These are phyloP conservation scores for Allomyces arbusculus DNA, from an alignment of 192 early-diverging fungal genomes.

Conservation along the genomic window DNA sequence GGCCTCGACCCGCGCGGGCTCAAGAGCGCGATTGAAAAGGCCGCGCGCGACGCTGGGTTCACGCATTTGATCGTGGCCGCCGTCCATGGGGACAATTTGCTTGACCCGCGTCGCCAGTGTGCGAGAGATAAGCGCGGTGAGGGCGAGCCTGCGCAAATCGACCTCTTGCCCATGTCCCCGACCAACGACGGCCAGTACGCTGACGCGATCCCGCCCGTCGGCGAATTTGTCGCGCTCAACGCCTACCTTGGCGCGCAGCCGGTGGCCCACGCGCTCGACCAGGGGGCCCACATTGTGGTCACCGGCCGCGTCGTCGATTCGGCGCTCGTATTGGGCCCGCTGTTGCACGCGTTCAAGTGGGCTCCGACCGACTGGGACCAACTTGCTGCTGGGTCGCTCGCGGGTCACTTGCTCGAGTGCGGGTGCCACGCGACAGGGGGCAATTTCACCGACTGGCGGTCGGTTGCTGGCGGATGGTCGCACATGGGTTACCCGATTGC, in stretches of 20 bases:
- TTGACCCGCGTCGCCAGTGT: constrained; percentile 4
- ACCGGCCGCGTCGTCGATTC: constrained; percentile 48
- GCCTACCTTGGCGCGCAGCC: constrained; percentile 37
- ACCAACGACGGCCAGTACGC: constrained; percentile 4
- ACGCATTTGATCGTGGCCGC: constrained; percentile 29
- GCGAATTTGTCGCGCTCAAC: constrained; percentile 35
- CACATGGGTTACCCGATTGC: constrained; percentile 52
- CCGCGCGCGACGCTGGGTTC: constrained; percentile 20
- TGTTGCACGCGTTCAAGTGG: constrained; percentile 42
- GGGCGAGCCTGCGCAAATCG: constrained; percentile 13
- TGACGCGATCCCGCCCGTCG: constrained; percentile 24
- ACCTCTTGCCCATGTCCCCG: background rate
- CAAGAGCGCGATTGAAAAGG: constrained; percentile 36
- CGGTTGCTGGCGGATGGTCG: constrained; percentile 27
- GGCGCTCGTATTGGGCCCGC: constrained; percentile 37
- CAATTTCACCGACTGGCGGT: constrained; percentile 48
- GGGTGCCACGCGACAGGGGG: constrained; percentile 47
- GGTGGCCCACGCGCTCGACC: constrained; percentile 27
- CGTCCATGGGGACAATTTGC: constrained; percentile 39
- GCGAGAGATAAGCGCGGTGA: constrained; percentile 9
- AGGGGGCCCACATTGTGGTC: constrained; percentile 38
- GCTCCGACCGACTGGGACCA: constrained; percentile 25
- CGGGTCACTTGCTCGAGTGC: constrained; percentile 47
- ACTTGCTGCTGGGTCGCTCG: constrained; percentile 37
- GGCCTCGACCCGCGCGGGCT: constrained; percentile 36